Base-by-base conservation (phyloP, 2,329 filamentous ascomycete species). In the Malbranchea zuffiana region DNA sequence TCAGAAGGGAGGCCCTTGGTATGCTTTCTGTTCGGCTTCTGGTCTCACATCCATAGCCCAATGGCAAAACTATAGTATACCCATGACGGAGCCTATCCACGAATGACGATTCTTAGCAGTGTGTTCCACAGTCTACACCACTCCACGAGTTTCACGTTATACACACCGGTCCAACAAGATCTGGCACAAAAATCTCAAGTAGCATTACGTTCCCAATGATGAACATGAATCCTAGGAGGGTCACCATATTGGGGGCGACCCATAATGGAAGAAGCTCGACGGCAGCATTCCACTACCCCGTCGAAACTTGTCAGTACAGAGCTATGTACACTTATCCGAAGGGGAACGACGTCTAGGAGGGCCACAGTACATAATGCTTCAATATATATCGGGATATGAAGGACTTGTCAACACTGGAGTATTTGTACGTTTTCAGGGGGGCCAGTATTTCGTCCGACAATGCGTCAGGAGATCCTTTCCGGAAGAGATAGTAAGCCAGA, bases 211-310 rank as follows among this genome's bases (percentile, higher is more conserved):
- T 96, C 43, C 66, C 77, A 35, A 98, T 66, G 50, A 98, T 92
- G 68, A 88, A 96, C 64, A 82, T 78, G 71, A 96, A 98, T 41
- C 90, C 90, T 32, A 96, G 63, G 16, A 98, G 70, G 47, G 90
- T 98, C 42, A 98, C 88, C 78, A 95, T 90, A 57, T 98, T 98
- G 21, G 90, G 90, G 18, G 90, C 90, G 37, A 98, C 74, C 87
- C 88, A 98, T 75, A 95, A 66, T 46, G 90, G 90, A 52, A 98
- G 66, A 27, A 95, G 65, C 57, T 94, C 78, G 51, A 96, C 90
- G 51, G 87, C 87, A 47, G 78, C 84, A 74, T 95, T 96, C 90
- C 90, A 98, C 88, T 96, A 61, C n/a, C n/a, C 18, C 12, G 16
- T 11, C 21, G 23, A n/a, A 31, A 25, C 34, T 30, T 21, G 32